Conservation (phyloP, 768 basidiomycete genomes). For the Russula earlei region DNA sequence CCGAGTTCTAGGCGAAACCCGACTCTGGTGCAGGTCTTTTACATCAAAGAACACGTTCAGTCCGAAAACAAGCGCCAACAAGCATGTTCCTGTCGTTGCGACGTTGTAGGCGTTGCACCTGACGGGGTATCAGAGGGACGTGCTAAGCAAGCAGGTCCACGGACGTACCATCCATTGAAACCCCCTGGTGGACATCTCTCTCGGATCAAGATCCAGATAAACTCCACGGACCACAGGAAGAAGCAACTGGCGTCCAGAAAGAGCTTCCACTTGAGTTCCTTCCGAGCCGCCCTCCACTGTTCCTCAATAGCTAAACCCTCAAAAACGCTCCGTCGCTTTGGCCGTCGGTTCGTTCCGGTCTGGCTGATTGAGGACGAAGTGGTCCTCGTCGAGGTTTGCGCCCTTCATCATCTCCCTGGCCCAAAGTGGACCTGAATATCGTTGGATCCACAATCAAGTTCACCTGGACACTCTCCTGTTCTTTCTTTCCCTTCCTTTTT, state of each 20-base stretch:
- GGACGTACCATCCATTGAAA: slow-evolving; percentile 53
- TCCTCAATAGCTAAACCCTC: slow-evolving; percentile 55
- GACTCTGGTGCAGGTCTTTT: slow-evolving; percentile 54
- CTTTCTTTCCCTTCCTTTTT: slow-evolving; percentile 32
- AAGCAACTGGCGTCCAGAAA: slow-evolving; percentile 39
- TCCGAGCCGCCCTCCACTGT: slow-evolving; percentile 49
- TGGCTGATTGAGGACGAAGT: slow-evolving; percentile 26
- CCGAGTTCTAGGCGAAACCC: slow-evolving; percentile 52
- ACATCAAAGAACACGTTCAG: slow-evolving; percentile 54
- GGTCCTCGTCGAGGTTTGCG: slow-evolving; percentile 29
- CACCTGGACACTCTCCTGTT: slow-evolving; percentile 49
- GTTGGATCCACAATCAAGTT: slow-evolving; percentile 65
- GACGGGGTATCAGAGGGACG: slow-evolving; percentile 7
- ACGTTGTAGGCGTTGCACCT: slow-evolving; percentile 70
- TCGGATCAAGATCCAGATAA: slow-evolving; percentile 52
- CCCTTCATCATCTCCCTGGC: slow-evolving; percentile 28
- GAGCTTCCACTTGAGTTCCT: slow-evolving; percentile 43
- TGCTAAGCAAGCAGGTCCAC: not conserved
- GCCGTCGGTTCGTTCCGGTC: slow-evolving; percentile 29
- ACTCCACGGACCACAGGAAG: slow-evolving; percentile 47
- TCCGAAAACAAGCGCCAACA: slow-evolving; percentile 47
- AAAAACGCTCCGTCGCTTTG: slow-evolving; percentile 40
- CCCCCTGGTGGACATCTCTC: slow-evolving; percentile 53
- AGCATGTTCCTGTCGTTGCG: slow-evolving; percentile 51
- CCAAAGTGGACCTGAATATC: slow-evolving; percentile 36